Base-by-base conservation (phyloP, 2,329 filamentous ascomycete species). In the Exophiala phaeomuriformis region DNA sequence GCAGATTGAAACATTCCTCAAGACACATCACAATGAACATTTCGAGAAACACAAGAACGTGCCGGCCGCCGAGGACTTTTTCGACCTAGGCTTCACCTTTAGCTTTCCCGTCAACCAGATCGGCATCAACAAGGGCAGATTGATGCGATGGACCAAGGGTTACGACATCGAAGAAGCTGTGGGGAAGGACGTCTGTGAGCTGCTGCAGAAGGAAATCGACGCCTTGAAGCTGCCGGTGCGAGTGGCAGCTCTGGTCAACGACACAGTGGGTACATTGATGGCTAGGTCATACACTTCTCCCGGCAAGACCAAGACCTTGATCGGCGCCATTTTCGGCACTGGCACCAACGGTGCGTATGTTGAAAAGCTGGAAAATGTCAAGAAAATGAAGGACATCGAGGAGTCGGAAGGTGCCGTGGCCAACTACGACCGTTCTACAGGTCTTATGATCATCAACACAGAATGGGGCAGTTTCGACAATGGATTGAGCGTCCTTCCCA, bases 401-500 rank as follows among this genome's bases (percentile, higher is more conserved):
- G 73, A 77, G 56, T 64, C 66, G 1, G 69, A 68, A 42, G 65
- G 74, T 39, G 67, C 68, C 33, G 70, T 71, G 40, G 83, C 83
- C 59, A 76, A 85, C 3, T 93, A 86, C 63, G 89, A 96, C 70
- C 77, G 76, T 46, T 83, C 82, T 5, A 94, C 90, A 0, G 90
- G 90, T 49, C 83, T 94, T 64, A 98, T 98, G 93, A 89, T 98
- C 54, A 81, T 98, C 72, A 98, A 98, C 73, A 91, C 88, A 0
- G 93, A 98, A 73, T 98, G 93, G 93, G 93, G 93, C 58, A 95
- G 89, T 53, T 98, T 98, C 66, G 93, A 98, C 72, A 97, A 97
- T 73, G 81, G 86, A 63, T 82, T 97, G 61, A 88, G 85, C 63
- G 86, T 95, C 19, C 78, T 98, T 39, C 93, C 91, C 43, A 85